Percentiles rank a stretch among this genome's conserved stretches.
Evolutionary conservation across 2,329 filamentous ascomycete genomes (phyloP).

Genomic region (Teratosphaeria zuluensis): DNA sequence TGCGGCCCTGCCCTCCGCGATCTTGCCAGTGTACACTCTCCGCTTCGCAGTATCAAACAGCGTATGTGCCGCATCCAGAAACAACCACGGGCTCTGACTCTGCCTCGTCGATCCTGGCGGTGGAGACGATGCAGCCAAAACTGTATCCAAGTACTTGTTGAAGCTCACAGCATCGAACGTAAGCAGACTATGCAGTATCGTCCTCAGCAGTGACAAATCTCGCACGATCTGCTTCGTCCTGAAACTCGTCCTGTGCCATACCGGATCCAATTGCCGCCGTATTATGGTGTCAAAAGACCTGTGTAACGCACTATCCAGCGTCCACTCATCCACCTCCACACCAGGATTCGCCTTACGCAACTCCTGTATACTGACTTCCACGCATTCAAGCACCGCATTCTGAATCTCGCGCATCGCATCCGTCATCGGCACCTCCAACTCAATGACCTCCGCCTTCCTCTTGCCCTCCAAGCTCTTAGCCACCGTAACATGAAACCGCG

Average conservation of each 20-base stretch:
- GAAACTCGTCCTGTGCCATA: conserved; percentile 94
- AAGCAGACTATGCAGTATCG: conserved; percentile 70
- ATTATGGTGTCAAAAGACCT: conserved; percentile 87
- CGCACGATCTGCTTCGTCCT: conserved; percentile 91
- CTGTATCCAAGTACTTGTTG: conserved; percentile 85
- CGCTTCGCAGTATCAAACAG: conserved; percentile 86
- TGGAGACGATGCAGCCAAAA: conserved; percentile 81
- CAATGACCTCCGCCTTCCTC: conserved; percentile 91
- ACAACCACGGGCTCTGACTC: conserved; percentile 90
- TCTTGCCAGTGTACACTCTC: conserved; percentile 71
- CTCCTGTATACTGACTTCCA: conserved; percentile 88
- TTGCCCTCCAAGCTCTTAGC: conserved; percentile 83
- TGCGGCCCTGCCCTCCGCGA: conserved; percentile 47
- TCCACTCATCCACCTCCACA: conserved; percentile 95
- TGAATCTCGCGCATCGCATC: conserved; percentile 89
- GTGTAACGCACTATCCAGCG: conserved; percentile 81
- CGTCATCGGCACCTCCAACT: conserved; percentile 93
- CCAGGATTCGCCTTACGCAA: conserved; percentile 84
- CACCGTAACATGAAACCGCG: conserved; percentile 84
- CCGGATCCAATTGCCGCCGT: conserved; percentile 80
- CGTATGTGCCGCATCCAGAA: conserved; percentile 86
- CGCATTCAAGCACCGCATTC: conserved; percentile 88
- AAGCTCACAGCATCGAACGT: conserved; percentile 86
- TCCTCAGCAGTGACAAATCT: conserved; percentile 73
- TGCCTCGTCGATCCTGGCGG: conserved; percentile 78